Percentiles rank a stretch among this genome's conserved stretches.
These are phyloP conservation scores for Metschnikowia cerradonensis DNA, from an alignment of 805 yeast species.

Conservation along the genomic window DNA sequence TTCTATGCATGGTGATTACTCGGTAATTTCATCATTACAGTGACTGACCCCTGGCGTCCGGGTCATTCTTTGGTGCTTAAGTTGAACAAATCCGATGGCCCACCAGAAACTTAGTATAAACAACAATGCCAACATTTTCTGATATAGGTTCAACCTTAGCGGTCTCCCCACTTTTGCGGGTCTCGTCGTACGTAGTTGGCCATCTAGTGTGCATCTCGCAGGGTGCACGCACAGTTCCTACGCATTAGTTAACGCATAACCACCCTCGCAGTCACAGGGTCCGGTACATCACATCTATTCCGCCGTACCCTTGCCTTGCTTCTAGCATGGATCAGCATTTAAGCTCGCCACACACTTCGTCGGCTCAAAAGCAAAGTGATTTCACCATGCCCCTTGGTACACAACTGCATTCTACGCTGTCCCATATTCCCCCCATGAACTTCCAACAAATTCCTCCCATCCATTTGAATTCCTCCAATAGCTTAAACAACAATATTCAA, in stretches of 20 bases:
- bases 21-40: not conserved
- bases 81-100: not conserved
- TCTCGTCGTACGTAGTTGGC: not conserved
- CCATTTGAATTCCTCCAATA: not conserved
- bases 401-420: not conserved
- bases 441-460: constrained; percentile 1
- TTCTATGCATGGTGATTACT: not conserved
- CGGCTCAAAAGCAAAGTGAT: not conserved
- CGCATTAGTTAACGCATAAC: constrained; percentile 1
- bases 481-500: not conserved
- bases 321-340: constrained; percentile 2
- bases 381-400: not conserved
- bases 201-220: not conserved
- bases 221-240: not conserved
- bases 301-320: not conserved
- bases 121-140: not conserved
- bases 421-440: constrained; percentile 1
- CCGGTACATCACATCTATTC: not conserved
- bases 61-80: not conserved
- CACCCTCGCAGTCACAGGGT: constrained; percentile 1
- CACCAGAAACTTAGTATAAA: not conserved
- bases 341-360: not conserved
- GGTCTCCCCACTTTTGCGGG: not conserved
- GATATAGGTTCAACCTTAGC: not conserved
- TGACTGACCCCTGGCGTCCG: not conserved